Conservation (phyloP, 2,329 filamentous ascomycete genomes). For the Aspergillus tanneri region DNA sequence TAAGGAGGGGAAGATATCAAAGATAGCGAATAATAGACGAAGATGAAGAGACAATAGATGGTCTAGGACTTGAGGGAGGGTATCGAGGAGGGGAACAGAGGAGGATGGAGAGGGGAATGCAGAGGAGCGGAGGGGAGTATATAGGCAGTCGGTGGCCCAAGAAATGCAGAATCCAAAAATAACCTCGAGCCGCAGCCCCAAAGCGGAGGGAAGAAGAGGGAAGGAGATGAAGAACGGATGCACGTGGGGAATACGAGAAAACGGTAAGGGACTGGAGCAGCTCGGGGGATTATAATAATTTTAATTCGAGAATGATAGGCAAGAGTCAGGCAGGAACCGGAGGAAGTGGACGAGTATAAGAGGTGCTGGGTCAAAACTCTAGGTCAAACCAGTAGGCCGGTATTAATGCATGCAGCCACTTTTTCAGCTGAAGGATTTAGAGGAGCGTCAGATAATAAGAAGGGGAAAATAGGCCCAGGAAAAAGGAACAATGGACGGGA, state of each 20-base stretch:
- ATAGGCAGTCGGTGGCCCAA: conserved; percentile 1
- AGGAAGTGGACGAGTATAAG: conserved; percentile 4
- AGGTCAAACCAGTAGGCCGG: conserved; percentile 8
- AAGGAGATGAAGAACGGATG: conserved; percentile 17
- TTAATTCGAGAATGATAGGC: background rate
- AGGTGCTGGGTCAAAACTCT: conserved; percentile 5
- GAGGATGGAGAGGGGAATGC: conserved; percentile 7
- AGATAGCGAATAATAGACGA: background rate
- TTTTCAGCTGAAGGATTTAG: conserved; percentile 6
- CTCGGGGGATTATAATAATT: conserved; percentile 2
- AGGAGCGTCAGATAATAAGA: conserved; percentile 4
- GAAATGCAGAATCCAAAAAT: conserved; percentile 23
- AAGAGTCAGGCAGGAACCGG: conserved; percentile 10
- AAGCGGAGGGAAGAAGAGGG: conserved; percentile 17
- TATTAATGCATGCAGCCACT: conserved; percentile 12
- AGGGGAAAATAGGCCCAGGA: conserved; percentile 3
- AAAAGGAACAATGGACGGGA: background rate
- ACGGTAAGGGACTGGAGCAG: conserved; percentile 16
- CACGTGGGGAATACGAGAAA: conserved; percentile 31
- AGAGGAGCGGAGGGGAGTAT: conserved; percentile 12
- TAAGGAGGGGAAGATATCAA: background rate
- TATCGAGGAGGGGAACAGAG: background rate
- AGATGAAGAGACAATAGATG: background rate
- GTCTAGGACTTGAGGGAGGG: background rate
- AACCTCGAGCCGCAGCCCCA: conserved; percentile 25